Evolutionary conservation across 2,329 filamentous ascomycete genomes (phyloP).

Genomic region (Calonectria honghensis): DNA sequence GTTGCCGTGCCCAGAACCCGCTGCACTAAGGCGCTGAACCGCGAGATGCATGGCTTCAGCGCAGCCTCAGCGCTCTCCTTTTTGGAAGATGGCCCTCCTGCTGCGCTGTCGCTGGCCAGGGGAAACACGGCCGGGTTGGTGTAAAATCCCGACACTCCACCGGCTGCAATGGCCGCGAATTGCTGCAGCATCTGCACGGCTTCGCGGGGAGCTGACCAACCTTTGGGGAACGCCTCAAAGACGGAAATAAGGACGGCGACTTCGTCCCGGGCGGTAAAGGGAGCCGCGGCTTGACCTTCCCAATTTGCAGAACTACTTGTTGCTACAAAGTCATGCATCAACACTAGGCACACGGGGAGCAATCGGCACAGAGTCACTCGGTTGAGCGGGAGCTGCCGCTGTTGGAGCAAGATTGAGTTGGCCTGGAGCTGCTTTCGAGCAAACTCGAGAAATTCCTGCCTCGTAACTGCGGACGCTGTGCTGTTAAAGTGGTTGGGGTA

Average conservation of each 20-base stretch:
- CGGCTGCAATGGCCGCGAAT: slow-evolving; percentile 51
- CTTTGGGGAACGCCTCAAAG: slow-evolving; percentile 62
- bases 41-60: slow-evolving; percentile 46
- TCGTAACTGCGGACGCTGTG: slow-evolving; percentile 55
- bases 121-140: slow-evolving; percentile 44
- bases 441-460: slow-evolving; percentile 61
- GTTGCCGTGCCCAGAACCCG: slow-evolving; percentile 60
- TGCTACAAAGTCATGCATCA: slow-evolving; percentile 58
- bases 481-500: slow-evolving; percentile 65
- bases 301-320: slow-evolving; percentile 43
- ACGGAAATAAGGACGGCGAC: slow-evolving; percentile 59
- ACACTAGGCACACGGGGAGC: slow-evolving; percentile 61
- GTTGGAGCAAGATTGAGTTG: slow-evolving; percentile 63
- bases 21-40: slow-evolving; percentile 55
- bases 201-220: slow-evolving; percentile 60
- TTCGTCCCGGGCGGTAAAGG: slow-evolving; percentile 60
- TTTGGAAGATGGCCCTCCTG: slow-evolving; percentile 22
- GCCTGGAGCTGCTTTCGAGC: slow-evolving; percentile 65
- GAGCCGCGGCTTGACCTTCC: slow-evolving; percentile 41
- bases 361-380: slow-evolving; percentile 64
- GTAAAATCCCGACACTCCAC: slow-evolving; percentile 47
- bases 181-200: slow-evolving; percentile 59
- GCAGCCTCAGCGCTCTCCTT: slow-evolving; percentile 47
- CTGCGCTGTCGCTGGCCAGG: neutral
- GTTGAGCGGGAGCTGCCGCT: slow-evolving; percentile 66